Conservation (phyloP, 306 rosid species). For the Vachellia pachyceras region DNA sequence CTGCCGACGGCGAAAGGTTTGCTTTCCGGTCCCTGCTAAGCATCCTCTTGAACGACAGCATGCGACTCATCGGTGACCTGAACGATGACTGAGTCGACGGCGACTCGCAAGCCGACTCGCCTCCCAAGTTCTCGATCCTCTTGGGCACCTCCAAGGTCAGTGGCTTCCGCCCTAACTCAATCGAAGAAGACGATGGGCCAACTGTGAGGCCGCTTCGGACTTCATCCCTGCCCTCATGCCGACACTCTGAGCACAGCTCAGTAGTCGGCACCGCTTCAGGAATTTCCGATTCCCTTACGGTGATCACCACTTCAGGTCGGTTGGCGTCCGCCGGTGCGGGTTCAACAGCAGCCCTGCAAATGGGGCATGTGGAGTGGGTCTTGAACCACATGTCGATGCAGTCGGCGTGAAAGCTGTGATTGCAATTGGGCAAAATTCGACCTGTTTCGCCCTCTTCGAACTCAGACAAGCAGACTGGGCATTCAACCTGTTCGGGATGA, state of each 20-base stretch:
- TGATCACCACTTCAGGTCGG: conserved; percentile 39
- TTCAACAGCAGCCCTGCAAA: conserved; percentile 79
- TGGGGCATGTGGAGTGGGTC: conserved; percentile 82
- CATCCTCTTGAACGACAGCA: conserved; percentile 75
- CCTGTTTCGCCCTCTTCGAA: conserved; percentile 71
- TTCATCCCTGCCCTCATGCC: not conserved
- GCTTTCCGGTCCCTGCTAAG: conserved; percentile 62
- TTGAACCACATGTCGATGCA: conserved; percentile 97
- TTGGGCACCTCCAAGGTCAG: conserved; percentile 67
- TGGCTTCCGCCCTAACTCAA: conserved; percentile 53
- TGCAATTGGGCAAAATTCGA: conserved; percentile 73
- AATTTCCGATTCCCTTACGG: conserved; percentile 31
- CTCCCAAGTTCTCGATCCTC: conserved; percentile 46
- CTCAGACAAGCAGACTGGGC: conserved; percentile 89
- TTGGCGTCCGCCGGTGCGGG: not conserved
- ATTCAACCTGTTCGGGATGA: conserved; percentile 53
- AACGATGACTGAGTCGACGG: conserved; percentile 56
- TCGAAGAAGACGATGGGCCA: conserved; percentile 48
- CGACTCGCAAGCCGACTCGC: conserved; percentile 48
- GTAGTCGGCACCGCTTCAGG: conserved; percentile 50
- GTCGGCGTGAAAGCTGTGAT: conserved; percentile 68
- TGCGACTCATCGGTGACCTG: conserved; percentile 77
- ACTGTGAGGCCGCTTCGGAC: conserved; percentile 14
- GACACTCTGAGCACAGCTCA: conserved; percentile 49
- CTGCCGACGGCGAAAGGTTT: conserved; percentile 48